phyloP scores from a whole-genome alignment of 1,139 yeast species.

The Debaryomycetaceae sp. region DNA sequence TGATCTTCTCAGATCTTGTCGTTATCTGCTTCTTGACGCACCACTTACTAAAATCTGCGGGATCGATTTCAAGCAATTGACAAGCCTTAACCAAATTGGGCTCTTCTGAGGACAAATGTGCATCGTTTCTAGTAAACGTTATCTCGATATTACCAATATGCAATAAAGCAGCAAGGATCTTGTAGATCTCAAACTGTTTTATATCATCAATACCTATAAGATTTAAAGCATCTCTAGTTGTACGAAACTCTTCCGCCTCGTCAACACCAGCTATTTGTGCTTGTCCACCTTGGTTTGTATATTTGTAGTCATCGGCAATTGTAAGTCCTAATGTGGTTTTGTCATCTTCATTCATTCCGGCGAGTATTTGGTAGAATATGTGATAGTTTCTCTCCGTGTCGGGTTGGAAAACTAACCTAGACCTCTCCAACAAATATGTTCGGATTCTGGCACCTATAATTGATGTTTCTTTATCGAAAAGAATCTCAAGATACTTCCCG shows the following conservation, averaged over 20 bases:
- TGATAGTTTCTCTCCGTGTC: constrained; percentile 87
- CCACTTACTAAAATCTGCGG: constrained; percentile 81
- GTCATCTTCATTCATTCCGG: constrained; percentile 66
- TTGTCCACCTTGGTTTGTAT: constrained; percentile 88
- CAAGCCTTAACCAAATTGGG: constrained; percentile 82
- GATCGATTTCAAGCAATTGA: constrained; percentile 78
- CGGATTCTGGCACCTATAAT: constrained; percentile 94
- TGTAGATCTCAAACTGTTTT: constrained; percentile 68
- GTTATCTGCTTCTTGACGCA: constrained; percentile 86
- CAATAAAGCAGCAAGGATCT: constrained; percentile 80
- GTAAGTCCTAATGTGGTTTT: constrained; percentile 60
- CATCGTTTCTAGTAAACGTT: constrained; percentile 81
- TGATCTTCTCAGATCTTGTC: constrained; percentile 90
- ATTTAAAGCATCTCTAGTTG: constrained; percentile 70
- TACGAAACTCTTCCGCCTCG: constrained; percentile 72
- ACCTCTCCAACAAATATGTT: constrained; percentile 88
- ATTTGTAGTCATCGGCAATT: constrained; percentile 65
- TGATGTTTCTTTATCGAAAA: constrained; percentile 68
- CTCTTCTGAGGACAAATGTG: constrained; percentile 79
- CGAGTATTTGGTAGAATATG: constrained; percentile 85
- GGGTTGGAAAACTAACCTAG: constrained; percentile 93
- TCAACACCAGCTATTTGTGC: constrained; percentile 73
- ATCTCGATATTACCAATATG: constrained; percentile 93
- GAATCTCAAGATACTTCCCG: constrained; percentile 91
- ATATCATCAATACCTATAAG: constrained; percentile 69